These are phyloP conservation scores for Cochlearia excelsa DNA, from an alignment of 345 rosid species.

Conservation along the genomic window DNA sequence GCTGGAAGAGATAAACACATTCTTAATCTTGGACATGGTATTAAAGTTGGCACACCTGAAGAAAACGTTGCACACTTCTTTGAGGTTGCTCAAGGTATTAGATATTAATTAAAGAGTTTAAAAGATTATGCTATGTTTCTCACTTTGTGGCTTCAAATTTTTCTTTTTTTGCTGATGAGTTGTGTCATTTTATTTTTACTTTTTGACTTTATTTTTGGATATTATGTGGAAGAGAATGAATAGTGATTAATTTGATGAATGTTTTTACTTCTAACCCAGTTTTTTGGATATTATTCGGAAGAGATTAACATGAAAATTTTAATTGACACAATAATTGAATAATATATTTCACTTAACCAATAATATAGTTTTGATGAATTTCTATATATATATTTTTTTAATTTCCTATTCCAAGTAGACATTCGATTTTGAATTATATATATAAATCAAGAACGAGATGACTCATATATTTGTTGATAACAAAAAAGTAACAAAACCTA, in stretches of 20 bases:
- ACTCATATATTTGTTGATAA: too few species aligned
- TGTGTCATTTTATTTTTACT: conserved; percentile 14
- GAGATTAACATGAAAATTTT: not conserved
- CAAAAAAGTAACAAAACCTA: too few species aligned
- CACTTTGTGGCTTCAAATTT: conserved; percentile 11
- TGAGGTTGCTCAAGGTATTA: conserved; percentile 74
- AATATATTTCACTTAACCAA: too few species aligned
- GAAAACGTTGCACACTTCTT: conserved; percentile 95
- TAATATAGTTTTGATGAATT: too few species aligned
- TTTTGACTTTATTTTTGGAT: not conserved
- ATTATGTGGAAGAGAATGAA: conserved; percentile 5
- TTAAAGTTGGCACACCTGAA: conserved; percentile 90
- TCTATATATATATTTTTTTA: too few species aligned
- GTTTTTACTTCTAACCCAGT: too few species aligned
- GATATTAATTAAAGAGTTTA: conserved; percentile 42
- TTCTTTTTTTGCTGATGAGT: conserved; percentile 2
- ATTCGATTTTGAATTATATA: too few species aligned
- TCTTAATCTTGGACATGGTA: conserved; percentile 93
- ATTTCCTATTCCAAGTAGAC: too few species aligned
- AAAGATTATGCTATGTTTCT: conserved; percentile 19
- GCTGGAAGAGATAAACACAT: conserved; percentile 89
- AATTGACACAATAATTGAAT: too few species aligned
- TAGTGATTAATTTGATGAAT: not conserved
- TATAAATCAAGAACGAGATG: too few species aligned
- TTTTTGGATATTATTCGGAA: not conserved